Evolutionary conservation across 495 filamentous ascomycete species (phyloP).

Genomic region (Lasiosphaeriaceae sp.): DNA sequence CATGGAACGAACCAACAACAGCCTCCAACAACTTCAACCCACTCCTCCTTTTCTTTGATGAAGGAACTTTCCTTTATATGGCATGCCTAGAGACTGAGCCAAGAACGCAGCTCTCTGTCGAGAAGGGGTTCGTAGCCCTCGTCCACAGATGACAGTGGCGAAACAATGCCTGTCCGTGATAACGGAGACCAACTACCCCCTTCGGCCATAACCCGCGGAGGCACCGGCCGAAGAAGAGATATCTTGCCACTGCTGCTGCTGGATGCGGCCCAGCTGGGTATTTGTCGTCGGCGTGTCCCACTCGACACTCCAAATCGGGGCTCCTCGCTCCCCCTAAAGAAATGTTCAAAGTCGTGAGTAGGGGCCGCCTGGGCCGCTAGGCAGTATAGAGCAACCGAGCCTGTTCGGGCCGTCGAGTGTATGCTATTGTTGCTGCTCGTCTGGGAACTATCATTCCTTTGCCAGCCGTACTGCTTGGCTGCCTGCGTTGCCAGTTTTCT

Average conservation of each 20-base stretch:
- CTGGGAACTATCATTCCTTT: background rate
- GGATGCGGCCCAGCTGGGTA: too few species aligned
- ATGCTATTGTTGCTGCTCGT: too few species aligned
- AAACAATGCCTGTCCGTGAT: background rate
- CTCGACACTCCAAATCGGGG: too few species aligned
- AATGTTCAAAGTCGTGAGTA: background rate
- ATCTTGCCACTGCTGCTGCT: too few species aligned
- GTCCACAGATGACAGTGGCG: background rate
- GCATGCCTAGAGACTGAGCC: too few species aligned
- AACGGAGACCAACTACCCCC: background rate
- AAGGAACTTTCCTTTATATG: too few species aligned
- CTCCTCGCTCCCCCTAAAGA: background rate
- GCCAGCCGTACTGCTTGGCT: slow-evolving; percentile 1
- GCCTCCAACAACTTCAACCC: too few species aligned
- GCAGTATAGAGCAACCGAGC: background rate
- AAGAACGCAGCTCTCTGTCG: too few species aligned
- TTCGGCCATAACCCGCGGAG: background rate
- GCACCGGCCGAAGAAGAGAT: background rate
- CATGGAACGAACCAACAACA: too few species aligned
- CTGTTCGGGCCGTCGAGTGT: background rate
- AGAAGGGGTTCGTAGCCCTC: too few species aligned
- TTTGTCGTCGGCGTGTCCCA: too few species aligned
- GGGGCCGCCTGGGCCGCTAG: background rate
- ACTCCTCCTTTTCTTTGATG: too few species aligned
- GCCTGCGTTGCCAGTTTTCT: background rate